Evolutionary conservation across 352 stramenopile species (phyloP), one percentile per base, ranked within the genome.

Genomic region (Nothophytophthora sp.): DNA sequence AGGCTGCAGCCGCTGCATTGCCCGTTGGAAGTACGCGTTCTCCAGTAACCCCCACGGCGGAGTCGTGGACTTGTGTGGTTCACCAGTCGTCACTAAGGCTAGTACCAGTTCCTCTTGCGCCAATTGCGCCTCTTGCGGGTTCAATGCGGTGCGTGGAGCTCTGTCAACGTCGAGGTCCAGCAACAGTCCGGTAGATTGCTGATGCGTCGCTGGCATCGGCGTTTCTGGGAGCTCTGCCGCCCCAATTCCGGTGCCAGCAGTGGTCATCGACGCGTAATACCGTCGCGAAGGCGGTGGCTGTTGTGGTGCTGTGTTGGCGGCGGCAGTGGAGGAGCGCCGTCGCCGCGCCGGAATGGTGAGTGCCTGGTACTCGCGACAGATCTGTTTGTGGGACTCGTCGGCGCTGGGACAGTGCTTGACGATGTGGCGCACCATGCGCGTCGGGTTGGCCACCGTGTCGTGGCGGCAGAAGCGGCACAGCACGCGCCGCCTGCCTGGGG

Each of bases 361-460:
- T 16, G 55, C 50, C 48, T 70, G 56, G 60, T 79, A 79, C 39
- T 79, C 64, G 27, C 60, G 50, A 36, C 69, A 80, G 45, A 80
- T 67, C 36, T 56, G 47, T 48, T 75, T 76, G 58, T 80, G 69
- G 9, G 56, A 23, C 32, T 76, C 69, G 58, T 76, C 69, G 10
- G 59, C 69, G 36, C 57, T 49, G 6, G 69, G 69, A 53, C 69
- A 76, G 45, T 66, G 52, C 48, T 64, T 66, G 41, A 73, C 39
- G 54, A 80, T 75, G 52, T 80, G 69, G 27, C 69, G 65, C 54
- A 75, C 69, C 69, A 80, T 80, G 29, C 69, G 64, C 24, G 55
- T 57, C 9, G 69, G 69, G 32, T 76, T 76, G 24, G 69, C 69
- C 24, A 80, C 69, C 20, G 66, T 64, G 50, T 80, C 69, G 41